Evolutionary conservation across 148 eudicot species (phyloP), one percentile per base, ranked within the genome.

Genomic region (Camellia granthamiana): DNA sequence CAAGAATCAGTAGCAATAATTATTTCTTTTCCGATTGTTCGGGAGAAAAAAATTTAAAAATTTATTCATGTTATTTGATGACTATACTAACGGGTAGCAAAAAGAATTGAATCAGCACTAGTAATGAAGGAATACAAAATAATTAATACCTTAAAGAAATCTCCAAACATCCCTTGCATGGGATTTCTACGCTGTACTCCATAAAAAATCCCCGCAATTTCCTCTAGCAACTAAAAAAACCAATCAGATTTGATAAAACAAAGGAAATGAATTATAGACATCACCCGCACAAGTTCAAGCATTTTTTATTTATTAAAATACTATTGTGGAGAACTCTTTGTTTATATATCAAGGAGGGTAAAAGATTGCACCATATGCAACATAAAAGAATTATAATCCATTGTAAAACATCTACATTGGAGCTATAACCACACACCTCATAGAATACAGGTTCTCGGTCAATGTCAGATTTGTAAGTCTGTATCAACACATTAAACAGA

Each of bases 131-230:
- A 65, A 43, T 78, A 23, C 43, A 59, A 44, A 38, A 74, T 0
- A 19, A 6, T 80, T 74, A 49, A 69, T 84, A 95, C 98, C 92
- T 90, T 93, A 76, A 95, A 93, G 42, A 93, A 59, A 77, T 95
- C 98, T 54, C 98, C 97, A 78, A 95, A 92, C 92, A 95, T 90
- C 83, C 97, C 98, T 76, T 92, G 96, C 94, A 94, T 73, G 66
- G 94, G 89, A 79, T 86, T 94, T 86, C 80, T 86, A 42, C 97
- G 98, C 47, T 46, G 88, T 69, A 95, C 96, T 44, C 94, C 97
- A 77, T 91, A 95, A 75, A 93, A 95, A 77, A 80, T 90, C 86
- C 89, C 91, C 3, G 96, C 97, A 79, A 95, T 88, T 81, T 85
- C 90, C 85, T 95, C 98, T 59, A 95, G 87, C 83, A 95, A 85